Evolutionary conservation across 169 alveolate genomes (phyloP), one percentile per base, ranked within the genome.

Genomic region (Plasmodium sp.): DNA sequence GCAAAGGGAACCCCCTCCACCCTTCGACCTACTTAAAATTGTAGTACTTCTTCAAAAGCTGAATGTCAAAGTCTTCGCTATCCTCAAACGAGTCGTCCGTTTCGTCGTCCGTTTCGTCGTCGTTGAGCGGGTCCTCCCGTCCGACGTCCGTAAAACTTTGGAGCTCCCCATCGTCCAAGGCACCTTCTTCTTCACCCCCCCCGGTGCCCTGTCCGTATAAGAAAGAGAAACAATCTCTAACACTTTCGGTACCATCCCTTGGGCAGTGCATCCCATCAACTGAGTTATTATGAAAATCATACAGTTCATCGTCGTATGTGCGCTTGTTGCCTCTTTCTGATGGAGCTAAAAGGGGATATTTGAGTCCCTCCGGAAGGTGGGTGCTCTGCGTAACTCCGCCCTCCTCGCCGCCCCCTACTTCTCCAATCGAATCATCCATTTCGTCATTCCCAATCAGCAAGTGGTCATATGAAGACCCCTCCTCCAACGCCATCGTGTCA

Each of bases 41-140:
- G 58, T 58, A 90, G 73, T 90, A 90, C 73, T 90, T 90, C 62
- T 80, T 79, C 72, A 90, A 90, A 74, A 90, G 94, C 82, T 90
- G 91, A 58, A 90, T 90, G 54, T 90, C 94, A 80, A 90, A 90
- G 58, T 90, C 94, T 79, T 90, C 94, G 10, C 43, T 48, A 81
- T 90, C 90, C 6, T 33, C 73, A 80, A 62, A 90, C 7, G 94
- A 79, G 48, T 90, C 94, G 39, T 90, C 48, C 43, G 27, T 27
- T 34, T 90, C 90, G 67, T 90, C 94, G 43, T 90, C 90, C 45
- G 31, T 34, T 90, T 58, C 80, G 48, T 90, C 91, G 12, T 73
- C 16, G 80, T 48, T 48, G 45, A 18, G 27, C 7, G 14, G 36
- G 41, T 74, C 33, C 27, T 58, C 73, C 62, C n/a, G 31, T 41